These are phyloP conservation scores for Helichrysum umbraculigerum DNA, from an alignment of 129 eudicot species.

Conservation along the genomic window DNA sequence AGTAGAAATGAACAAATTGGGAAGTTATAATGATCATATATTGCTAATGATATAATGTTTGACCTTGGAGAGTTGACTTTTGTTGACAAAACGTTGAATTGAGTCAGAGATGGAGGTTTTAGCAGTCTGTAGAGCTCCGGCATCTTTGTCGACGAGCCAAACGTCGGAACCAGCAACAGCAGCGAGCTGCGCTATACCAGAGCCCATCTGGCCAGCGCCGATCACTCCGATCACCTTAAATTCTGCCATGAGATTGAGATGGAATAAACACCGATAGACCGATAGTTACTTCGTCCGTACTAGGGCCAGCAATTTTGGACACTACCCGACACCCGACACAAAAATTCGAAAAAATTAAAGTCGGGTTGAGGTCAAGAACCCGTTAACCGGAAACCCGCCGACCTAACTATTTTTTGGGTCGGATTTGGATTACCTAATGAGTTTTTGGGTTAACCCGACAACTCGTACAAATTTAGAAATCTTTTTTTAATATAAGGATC, in stretches of 20 bases:
- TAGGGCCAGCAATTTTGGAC: no score
- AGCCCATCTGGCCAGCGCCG: constrained; percentile 98
- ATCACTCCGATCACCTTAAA: constrained; percentile 66
- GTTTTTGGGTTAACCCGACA: no score
- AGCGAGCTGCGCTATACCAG: constrained; percentile 92
- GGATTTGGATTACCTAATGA: no score
- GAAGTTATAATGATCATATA: neutral
- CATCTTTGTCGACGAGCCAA: constrained; percentile 65
- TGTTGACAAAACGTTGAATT: constrained; percentile 67
- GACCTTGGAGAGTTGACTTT: constrained; percentile 71
- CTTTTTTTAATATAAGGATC: no score
- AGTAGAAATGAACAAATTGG: neutral
- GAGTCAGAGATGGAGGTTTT: constrained; percentile 46
- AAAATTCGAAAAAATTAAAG: no score
- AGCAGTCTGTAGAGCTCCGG: constrained; percentile 55
- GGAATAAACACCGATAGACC: neutral
- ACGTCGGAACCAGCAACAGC: constrained; percentile 74
- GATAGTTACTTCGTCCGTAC: neutral
- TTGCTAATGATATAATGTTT: neutral
- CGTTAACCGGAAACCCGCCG: no score
- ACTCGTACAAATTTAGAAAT: no score
- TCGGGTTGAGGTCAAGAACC: no score
- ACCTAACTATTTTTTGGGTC: no score
- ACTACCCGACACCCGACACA: no score
- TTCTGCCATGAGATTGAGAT: constrained; percentile 43